These are phyloP conservation scores for Cladorrhinum samala DNA, from an alignment of 495 filamentous ascomycete species.

Conservation along the genomic window DNA sequence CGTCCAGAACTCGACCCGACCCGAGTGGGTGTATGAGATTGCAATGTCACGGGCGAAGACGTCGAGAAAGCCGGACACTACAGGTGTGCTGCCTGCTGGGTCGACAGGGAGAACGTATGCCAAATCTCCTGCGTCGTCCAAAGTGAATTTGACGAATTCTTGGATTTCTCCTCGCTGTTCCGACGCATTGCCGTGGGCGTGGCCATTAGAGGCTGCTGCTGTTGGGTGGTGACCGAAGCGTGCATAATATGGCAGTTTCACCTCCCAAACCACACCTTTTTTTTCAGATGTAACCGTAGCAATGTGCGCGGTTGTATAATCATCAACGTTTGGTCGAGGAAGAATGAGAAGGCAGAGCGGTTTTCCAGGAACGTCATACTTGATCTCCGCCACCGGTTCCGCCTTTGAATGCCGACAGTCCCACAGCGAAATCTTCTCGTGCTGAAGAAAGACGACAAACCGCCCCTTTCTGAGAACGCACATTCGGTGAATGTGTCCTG, in stretches of 20 bases:
- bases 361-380: conserved; percentile 61
- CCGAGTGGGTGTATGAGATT: conserved; percentile 74
- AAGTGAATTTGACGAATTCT: conserved; percentile 66
- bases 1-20: conserved; percentile 78
- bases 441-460: conserved; percentile 75
- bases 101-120: conserved; percentile 85
- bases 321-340: conserved; percentile 53
- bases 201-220: conserved; percentile 13
- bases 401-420: conserved; percentile 58
- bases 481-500: conserved; percentile 75
- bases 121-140: conserved; percentile 67
- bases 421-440: conserved; percentile 74
- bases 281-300: conserved; percentile 79
- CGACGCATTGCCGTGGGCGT: conserved; percentile 24
- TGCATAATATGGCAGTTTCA: conserved; percentile 47
- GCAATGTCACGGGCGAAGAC: conserved; percentile 83
- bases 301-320: conserved; percentile 55
- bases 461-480: conserved; percentile 68
- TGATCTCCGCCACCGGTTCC: conserved; percentile 48
- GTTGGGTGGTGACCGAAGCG: conserved; percentile 15
- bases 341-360: conserved; percentile 77
- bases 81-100: conserved; percentile 67
- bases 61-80: conserved; percentile 77
- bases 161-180: conserved; percentile 40
- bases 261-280: conserved; percentile 81